Evolutionary conservation across 257 asterid genomes (phyloP).

Genomic region (Penstemon barbatus): DNA sequence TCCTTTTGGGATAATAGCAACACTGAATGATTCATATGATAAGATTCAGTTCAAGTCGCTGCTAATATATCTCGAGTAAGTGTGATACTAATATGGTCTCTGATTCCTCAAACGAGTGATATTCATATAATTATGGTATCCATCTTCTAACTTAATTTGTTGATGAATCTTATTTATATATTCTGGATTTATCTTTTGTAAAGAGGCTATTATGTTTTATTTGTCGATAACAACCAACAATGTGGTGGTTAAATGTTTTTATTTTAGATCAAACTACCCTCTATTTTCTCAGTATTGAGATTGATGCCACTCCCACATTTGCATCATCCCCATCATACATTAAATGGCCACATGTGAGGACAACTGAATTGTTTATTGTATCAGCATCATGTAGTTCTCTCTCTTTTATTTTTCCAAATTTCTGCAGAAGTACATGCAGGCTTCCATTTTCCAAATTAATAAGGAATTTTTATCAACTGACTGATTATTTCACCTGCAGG

Average conservation of each 20-base stretch:
- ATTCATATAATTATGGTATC: conserved; percentile 7
- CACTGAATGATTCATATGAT: conserved; percentile 19
- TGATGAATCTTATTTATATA: not conserved
- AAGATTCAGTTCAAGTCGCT: conserved; percentile 6
- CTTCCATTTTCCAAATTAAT: not conserved
- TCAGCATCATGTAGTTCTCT: not conserved
- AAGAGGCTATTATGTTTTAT: conserved; percentile 17
- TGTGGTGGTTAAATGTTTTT: conserved; percentile 13
- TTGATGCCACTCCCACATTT: conserved; percentile 5
- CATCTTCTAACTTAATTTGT: conserved; percentile 20
- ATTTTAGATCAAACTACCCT: not conserved
- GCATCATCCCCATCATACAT: not conserved
- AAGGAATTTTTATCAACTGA: conserved; percentile 14
- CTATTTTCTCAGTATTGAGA: conserved; percentile 8
- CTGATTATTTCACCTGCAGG: conserved; percentile 42
- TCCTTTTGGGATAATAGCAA: conserved; percentile 15
- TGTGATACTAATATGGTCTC: conserved; percentile 1
- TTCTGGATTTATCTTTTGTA: conserved; percentile 21
- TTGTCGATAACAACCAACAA: conserved; percentile 9
- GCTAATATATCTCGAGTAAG: not conserved
- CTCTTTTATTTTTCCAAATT: not conserved
- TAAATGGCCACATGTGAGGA: conserved; percentile 17
- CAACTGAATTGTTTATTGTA: conserved; percentile 8
- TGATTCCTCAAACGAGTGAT: conserved; percentile 15
- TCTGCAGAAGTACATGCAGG: not conserved